Conservation (phyloP, 2,329 filamentous ascomycete genomes). For the Eutypa lata region DNA sequence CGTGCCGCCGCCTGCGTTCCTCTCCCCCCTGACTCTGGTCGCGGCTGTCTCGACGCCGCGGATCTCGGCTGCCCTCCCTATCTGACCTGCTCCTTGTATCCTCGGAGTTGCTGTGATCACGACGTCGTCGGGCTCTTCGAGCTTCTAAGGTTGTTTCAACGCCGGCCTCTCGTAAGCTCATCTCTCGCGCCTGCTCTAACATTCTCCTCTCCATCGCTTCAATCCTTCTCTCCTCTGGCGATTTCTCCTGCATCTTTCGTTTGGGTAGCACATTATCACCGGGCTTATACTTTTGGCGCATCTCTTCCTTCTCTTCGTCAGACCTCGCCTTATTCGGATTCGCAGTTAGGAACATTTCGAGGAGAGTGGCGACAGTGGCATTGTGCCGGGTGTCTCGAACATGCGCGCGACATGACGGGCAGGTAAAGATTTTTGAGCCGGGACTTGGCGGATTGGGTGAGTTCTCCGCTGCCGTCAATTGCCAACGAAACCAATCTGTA, state of each 20-base stretch:
- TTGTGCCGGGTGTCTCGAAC: constrained; percentile 88
- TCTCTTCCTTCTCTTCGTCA: constrained; percentile 70
- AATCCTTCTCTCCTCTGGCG: constrained; percentile 48
- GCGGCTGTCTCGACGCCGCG: constrained; percentile 19
- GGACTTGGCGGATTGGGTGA: constrained; percentile 47
- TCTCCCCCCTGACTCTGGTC: constrained; percentile 27
- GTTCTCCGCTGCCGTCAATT: constrained; percentile 58
- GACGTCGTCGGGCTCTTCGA: constrained; percentile 21
- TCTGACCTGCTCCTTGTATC: constrained; percentile 32
- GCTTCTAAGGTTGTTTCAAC: constrained; percentile 36
- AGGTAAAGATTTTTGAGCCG: constrained; percentile 66
- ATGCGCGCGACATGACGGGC: constrained; percentile 83
- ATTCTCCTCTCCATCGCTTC: constrained; percentile 68
- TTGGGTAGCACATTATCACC: constrained; percentile 78
- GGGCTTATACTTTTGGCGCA: constrained; percentile 71
- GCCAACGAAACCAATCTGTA: constrained; percentile 92
- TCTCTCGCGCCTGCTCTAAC: constrained; percentile 66
- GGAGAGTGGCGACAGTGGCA: constrained; percentile 81
- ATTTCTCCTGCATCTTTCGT: constrained; percentile 48
- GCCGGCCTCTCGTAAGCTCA: constrained; percentile 69
- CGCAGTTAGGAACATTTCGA: constrained; percentile 82
- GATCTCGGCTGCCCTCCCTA: constrained; percentile 25
- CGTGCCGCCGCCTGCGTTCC: constrained; percentile 28
- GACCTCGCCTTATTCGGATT: constrained; percentile 74
- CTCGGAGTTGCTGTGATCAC: constrained; percentile 25